A percentile compares a stretch with the other conserved stretches of the same genome.
Evolutionary conservation across 495 filamentous ascomycete genomes (phyloP).

Genomic region (Xylaria flabelliformis): DNA sequence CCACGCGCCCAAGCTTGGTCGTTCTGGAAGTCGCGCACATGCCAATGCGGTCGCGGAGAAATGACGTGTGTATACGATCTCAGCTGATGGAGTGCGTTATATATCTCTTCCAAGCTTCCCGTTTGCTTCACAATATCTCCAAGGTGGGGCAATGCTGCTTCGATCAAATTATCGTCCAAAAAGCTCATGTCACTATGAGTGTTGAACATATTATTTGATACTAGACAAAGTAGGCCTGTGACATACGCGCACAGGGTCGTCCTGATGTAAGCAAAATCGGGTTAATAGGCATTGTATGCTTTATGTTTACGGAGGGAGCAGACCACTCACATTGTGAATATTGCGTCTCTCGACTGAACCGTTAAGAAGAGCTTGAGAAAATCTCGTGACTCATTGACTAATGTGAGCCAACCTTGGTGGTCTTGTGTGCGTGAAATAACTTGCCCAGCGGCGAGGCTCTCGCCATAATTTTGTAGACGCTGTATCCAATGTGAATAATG

Average conservation of each 20-base stretch:
- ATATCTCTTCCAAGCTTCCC: not conserved
- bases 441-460: constrained; percentile 2
- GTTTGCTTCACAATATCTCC: constrained; percentile 6
- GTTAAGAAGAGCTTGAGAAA: constrained; percentile 10
- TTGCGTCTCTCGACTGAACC: constrained; percentile 4
- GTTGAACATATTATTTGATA: constrained; percentile 4
- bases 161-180: not conserved
- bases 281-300: not conserved
- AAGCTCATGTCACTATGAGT: not conserved
- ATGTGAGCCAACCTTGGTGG: not conserved
- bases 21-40: not conserved
- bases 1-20: not conserved
- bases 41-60: not conserved
- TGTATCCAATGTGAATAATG: constrained; percentile 7
- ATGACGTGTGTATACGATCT: not conserved
- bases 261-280: not conserved
- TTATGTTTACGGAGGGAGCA: not conserved
- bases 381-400: constrained; percentile 3
- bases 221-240: constrained; percentile 5
- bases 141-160: not conserved
- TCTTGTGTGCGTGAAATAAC: not conserved
- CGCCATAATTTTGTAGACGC: not conserved
- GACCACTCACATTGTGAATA: constrained; percentile 10
- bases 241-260: constrained; percentile 7
- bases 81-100: constrained; percentile 4